Base-by-base conservation (phyloP, 768 basidiomycete species). In the Amanita jacksonii region DNA sequence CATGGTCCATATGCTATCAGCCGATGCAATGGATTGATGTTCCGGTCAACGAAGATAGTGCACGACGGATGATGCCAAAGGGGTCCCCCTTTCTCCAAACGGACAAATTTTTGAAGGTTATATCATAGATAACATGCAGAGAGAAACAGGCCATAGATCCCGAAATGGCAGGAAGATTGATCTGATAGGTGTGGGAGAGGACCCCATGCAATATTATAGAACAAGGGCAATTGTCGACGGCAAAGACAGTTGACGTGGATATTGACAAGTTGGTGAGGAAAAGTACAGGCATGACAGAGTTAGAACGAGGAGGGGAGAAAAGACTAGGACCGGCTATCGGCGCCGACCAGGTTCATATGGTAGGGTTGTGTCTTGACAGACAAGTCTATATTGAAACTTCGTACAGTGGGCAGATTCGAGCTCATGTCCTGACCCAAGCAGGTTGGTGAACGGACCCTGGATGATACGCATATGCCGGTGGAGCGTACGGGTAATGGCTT, bases 371-470 rank as follows among this genome's bases (percentile, higher is more conserved):
- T 38, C 39, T 28, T 34, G 43, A 43, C 41, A 45, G 15, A 28
- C 16, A 35, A 38, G 35, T 45, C 38, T 46, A 46, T 36, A n/a
- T 36, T 41, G 31, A 25, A 41, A 40, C 25, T 45, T 31, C 19
- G n/a, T 23, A n/a, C 31, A 15, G 31, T n/a, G n/a, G n/a, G 18
- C 44, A n/a, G 9, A 38, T 8, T 10, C 3, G 10, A 36, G n/a
- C 18, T 73, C 62, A 76, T 33, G 67, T 65, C 54, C 64, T 66
- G 50, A 73, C 61, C 73, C 74, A 75, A 8, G 44, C 20, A 20
- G 44, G 28, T 31, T 45, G 44, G 15, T 38, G 44, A 6, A 38
- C 20, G 19, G 31, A 13, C 12, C 28, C 36, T 12, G 44, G 19
- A 45, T 45, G 44, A 19, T 45, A 45, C 18, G 36, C 34, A 9